A percentile compares a stretch with the other conserved stretches of the same genome.
Evolutionary conservation across 1,284 basidiomycete species (phyloP).

Genomic region (Testicularia cyperi): DNA sequence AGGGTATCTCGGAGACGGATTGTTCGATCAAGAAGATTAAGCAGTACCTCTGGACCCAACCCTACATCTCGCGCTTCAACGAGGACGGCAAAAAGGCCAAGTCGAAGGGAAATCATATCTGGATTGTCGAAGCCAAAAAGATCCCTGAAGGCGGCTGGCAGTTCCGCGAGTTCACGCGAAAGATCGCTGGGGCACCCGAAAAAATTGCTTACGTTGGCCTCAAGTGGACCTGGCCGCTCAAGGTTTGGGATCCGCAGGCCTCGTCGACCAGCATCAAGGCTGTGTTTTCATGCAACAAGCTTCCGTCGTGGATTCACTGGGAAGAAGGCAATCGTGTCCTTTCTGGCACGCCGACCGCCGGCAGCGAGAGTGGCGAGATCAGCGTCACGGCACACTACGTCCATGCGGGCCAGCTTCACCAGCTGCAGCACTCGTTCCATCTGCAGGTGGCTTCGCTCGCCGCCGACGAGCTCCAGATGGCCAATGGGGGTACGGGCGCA

Average conservation of each 20-base stretch:
- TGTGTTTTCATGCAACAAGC: conserved; percentile 73
- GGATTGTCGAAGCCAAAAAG: conserved; percentile 96
- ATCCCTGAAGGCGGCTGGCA: conserved; percentile 73
- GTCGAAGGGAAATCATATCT: conserved; percentile 98
- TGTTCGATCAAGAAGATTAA: conserved; percentile 70
- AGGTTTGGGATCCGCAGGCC: conserved; percentile 91
- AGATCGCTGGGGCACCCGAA: conserved; percentile 50
- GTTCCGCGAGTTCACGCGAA: conserved; percentile 81
- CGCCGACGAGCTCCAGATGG: conserved; percentile 22
- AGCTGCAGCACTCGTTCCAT: conserved; percentile 52
- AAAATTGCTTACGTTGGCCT: conserved; percentile 70
- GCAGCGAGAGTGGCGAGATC: conserved; percentile 43
- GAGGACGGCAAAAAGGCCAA: conserved; percentile 98
- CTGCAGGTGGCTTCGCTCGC: conserved; percentile 40
- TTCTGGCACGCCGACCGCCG: conserved; percentile 41
- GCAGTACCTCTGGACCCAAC: conserved; percentile 89
- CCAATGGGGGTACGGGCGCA: conserved; percentile 7
- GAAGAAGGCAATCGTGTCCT: conserved; percentile 65
- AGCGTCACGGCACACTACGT: conserved; percentile 52
- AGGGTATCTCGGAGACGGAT: conserved; percentile 64
- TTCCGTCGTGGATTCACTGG: conserved; percentile 87
- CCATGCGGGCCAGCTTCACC: conserved; percentile 49
- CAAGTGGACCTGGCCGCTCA: conserved; percentile 88
- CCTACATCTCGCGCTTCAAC: conserved; percentile 94
- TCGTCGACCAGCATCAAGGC: conserved; percentile 67